Evolutionary conservation across 73 alveolate genomes (phyloP).

Genomic region (Durusdinium trenchii): DNA sequence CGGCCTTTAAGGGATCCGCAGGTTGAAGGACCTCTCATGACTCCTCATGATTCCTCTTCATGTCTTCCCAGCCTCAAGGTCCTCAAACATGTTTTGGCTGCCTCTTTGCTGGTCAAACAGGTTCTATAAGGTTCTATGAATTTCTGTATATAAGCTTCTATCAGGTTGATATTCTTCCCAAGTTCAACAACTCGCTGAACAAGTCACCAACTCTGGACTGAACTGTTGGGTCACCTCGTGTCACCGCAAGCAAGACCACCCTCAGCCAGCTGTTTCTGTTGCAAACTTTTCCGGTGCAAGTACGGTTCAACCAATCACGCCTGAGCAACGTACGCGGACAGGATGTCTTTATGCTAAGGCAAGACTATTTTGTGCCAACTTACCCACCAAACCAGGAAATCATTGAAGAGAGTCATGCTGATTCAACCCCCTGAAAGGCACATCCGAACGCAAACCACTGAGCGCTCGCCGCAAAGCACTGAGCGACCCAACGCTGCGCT

Average conservation of each 20-base stretch:
- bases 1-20: neutral
- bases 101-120: no score
- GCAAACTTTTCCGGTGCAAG: no score
- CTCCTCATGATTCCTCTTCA: neutral
- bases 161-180: no score
- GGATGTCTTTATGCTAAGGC: neutral
- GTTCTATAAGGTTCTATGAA: no score
- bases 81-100: no score
- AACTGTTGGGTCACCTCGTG: no score
- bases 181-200: no score
- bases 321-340: neutral
- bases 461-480: neutral
- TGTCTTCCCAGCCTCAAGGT: no score
- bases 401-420: neutral
- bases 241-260: no score
- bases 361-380: neutral
- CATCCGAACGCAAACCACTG: neutral
- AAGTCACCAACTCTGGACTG: no score
- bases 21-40: neutral
- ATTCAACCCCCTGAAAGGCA: neutral
- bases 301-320: neutral
- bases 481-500: neutral
- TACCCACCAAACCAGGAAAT: neutral
- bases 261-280: no score
- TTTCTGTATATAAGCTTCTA: no score